A percentile compares a stretch with the other conserved stretches of the same genome.
phyloP scores from a whole-genome alignment of 805 yeast species.

The Candida chilensis region DNA sequence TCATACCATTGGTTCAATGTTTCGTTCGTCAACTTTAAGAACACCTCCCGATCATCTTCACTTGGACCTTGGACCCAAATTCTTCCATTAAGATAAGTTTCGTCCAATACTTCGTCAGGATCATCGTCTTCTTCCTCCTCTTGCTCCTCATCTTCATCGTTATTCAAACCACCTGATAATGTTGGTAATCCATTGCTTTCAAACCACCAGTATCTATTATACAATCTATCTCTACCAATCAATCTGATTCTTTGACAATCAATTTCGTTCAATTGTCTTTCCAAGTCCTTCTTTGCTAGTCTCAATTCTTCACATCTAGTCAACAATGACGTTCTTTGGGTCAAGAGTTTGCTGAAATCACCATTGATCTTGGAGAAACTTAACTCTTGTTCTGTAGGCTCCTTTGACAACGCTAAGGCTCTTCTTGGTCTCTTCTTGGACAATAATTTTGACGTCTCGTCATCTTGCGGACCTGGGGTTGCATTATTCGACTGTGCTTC shows the following conservation, averaged over 20 bases:
- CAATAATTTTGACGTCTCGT: slow-evolving; percentile 1
- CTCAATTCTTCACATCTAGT: slow-evolving; percentile 35
- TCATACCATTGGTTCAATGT: not conserved
- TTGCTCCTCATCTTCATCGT: slow-evolving; percentile 31
- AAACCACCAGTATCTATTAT: slow-evolving; percentile 93
- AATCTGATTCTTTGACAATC: slow-evolving; percentile 72
- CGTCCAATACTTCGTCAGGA: slow-evolving; percentile 36
- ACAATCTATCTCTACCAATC: slow-evolving; percentile 77
- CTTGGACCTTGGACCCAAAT: slow-evolving; percentile 90
- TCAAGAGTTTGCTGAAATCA: slow-evolving; percentile 32
- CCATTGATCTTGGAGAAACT: slow-evolving; percentile 28
- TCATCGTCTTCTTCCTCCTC: slow-evolving; percentile 30
- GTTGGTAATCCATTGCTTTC: slow-evolving; percentile 77
- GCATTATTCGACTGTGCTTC: slow-evolving; percentile 5
- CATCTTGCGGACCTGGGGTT: slow-evolving; percentile 6
- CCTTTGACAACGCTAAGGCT: slow-evolving; percentile 21
- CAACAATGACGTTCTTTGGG: slow-evolving; percentile 30
- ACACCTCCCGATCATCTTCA: slow-evolving; percentile 25
- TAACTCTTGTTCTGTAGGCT: slow-evolving; percentile 29
- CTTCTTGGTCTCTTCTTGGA: slow-evolving; percentile 6
- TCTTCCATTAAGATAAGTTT: slow-evolving; percentile 70
- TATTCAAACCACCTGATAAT: slow-evolving; percentile 26
- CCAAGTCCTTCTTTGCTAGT: slow-evolving; percentile 41
- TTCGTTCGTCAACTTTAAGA: slow-evolving; percentile 6
- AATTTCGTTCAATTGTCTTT: slow-evolving; percentile 51